Evolutionary conservation across 2,329 filamentous ascomycete species (phyloP).

Genomic region (Ceratocystis lukuohia): DNA sequence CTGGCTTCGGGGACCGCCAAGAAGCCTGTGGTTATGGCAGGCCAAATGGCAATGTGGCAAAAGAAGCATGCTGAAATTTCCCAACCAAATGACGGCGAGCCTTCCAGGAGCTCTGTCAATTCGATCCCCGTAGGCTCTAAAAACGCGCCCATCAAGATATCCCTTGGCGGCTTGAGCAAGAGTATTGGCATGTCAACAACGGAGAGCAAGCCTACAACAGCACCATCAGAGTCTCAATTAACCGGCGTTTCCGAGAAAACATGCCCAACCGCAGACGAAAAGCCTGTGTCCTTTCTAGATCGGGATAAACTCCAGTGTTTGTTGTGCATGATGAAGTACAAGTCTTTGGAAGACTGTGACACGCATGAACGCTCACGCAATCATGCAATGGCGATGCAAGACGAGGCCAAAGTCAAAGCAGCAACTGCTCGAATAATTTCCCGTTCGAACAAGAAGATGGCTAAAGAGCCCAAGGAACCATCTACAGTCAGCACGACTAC

Average conservation of each 20-base stretch:
- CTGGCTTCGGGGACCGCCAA: conserved; percentile 26
- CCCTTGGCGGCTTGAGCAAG: conserved; percentile 22
- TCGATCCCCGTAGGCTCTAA: conserved; percentile 7
- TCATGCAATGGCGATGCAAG: conserved; percentile 30
- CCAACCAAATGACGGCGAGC: neutral
- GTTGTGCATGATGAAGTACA: conserved; percentile 36
- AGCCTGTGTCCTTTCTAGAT: conserved; percentile 43
- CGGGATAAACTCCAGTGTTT: conserved; percentile 35
- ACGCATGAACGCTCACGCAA: conserved; percentile 33
- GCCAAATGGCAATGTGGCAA: conserved; percentile 35
- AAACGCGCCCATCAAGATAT: conserved; percentile 25
- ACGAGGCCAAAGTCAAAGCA: conserved; percentile 36
- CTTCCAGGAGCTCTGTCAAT: conserved; percentile 12
- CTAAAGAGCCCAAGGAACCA: conserved; percentile 21
- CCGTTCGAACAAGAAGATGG: conserved; percentile 22
- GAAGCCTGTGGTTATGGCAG: conserved; percentile 31
- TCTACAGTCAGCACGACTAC: conserved; percentile 19
- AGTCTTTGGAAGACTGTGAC: conserved; percentile 31
- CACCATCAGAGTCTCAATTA: neutral
- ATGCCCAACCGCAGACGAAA: conserved; percentile 7
- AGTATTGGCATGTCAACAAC: conserved; percentile 3
- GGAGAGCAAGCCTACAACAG: neutral
- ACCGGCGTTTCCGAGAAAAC: neutral
- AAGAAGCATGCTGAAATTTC: conserved; percentile 32
- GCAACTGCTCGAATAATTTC: conserved; percentile 31